Evolutionary conservation across 1,284 basidiomycete species (phyloP).

Genomic region (Boletellus dicymbophilus): DNA sequence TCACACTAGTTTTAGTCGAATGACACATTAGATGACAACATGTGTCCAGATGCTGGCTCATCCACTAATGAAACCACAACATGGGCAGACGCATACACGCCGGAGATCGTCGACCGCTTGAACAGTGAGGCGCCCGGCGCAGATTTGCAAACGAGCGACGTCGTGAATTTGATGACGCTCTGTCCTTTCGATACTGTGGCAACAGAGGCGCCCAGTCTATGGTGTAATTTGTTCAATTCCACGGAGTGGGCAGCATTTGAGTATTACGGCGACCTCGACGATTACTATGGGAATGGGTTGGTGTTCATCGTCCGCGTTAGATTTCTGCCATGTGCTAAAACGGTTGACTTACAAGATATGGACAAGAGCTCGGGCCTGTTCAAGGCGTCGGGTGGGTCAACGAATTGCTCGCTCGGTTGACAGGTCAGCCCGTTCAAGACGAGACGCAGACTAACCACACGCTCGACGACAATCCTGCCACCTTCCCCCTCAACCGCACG

Average conservation of each 20-base stretch:
- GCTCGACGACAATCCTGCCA: conserved; percentile 59
- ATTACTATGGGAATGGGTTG: conserved; percentile 75
- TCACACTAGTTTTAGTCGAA: conserved; percentile 45
- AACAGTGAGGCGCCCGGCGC: conserved; percentile 65
- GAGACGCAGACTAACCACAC: conserved; percentile 79
- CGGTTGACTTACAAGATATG: conserved; percentile 47
- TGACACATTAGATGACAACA: conserved; percentile 71
- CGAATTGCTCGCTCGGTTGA: conserved; percentile 82
- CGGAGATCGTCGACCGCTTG: conserved; percentile 60
- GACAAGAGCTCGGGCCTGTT: conserved; percentile 62
- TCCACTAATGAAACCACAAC: conserved; percentile 42
- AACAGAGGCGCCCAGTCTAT: conserved; percentile 55
- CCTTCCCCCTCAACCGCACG: conserved; percentile 70
- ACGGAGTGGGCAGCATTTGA: conserved; percentile 64
- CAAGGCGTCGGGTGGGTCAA: conserved; percentile 85
- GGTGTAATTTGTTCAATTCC: conserved; percentile 66
- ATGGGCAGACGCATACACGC: conserved; percentile 59
- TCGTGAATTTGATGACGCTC: conserved; percentile 64
- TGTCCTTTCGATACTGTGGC: conserved; percentile 78
- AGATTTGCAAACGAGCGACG: conserved; percentile 57
- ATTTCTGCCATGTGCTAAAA: neutral
- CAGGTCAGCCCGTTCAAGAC: conserved; percentile 59
- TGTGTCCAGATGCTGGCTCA: conserved; percentile 61
- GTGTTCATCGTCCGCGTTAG: conserved; percentile 15
- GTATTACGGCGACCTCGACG: conserved; percentile 70